phyloP scores from a whole-genome alignment of 2,329 filamentous ascomycete genomes.

The Fusarium nurragi region DNA sequence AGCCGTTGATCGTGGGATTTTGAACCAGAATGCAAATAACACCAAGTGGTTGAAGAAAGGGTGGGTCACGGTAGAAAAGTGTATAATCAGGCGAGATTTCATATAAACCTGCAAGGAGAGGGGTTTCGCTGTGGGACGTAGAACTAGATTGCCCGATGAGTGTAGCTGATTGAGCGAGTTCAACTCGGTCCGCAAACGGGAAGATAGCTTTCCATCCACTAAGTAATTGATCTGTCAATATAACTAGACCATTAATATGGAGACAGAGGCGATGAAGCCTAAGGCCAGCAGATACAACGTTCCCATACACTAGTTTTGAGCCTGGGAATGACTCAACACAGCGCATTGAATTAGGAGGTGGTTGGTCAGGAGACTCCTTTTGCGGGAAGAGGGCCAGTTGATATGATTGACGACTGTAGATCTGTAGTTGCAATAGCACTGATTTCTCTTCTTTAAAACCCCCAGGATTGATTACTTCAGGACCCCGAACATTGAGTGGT shows the following conservation, averaged over 20 bases:
- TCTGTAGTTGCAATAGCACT: slow-evolving; percentile 9
- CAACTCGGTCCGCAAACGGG: neutral
- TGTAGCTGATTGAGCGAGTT: neutral
- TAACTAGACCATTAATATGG: no score
- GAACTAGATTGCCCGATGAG: no score
- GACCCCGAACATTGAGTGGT: no score
- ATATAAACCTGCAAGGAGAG: neutral
- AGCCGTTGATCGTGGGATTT: no score
- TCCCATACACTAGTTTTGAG: neutral
- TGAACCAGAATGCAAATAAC: no score
- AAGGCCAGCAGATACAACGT: neutral
- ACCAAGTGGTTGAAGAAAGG: no score
- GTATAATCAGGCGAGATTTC: neutral
- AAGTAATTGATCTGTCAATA: neutral
- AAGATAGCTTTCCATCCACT: slow-evolving; percentile 1
- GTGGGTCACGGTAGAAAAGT: no score
- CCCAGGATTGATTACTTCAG: neutral
- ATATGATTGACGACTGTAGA: neutral
- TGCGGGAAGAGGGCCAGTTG: neutral
- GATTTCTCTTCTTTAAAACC: slow-evolving; percentile 17
- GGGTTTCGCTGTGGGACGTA: neutral
- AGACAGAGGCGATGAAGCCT: neutral
- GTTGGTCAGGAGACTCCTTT: neutral
- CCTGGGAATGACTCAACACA: neutral
- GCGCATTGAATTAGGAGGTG: neutral